These are phyloP conservation scores for Monascus ruber DNA, from an alignment of 2,329 filamentous ascomycete species.

Conservation along the genomic window DNA sequence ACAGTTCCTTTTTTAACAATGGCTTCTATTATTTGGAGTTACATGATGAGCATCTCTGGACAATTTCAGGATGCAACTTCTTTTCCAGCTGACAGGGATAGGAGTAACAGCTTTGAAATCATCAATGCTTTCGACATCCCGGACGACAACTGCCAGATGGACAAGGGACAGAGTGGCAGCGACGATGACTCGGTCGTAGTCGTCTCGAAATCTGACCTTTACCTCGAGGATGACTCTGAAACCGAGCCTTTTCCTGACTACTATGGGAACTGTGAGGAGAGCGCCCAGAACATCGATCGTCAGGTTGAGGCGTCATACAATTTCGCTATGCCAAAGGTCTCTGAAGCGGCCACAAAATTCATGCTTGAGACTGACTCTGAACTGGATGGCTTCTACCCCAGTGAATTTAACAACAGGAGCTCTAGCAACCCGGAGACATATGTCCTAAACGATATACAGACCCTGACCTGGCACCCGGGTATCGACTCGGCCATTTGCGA, in stretches of 20 bases:
- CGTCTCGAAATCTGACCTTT: slow-evolving; percentile 4
- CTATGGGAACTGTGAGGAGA: slow-evolving; percentile 7
- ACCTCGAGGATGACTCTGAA: not conserved
- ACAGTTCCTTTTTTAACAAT: too few relatives aligned
- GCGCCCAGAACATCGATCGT: slow-evolving; percentile 2
- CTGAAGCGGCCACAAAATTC: slow-evolving; percentile 6
- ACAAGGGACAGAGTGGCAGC: not conserved
- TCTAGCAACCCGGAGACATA: not conserved
- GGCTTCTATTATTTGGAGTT: too few relatives aligned
- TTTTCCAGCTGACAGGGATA: too few relatives aligned
- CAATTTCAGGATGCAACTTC: too few relatives aligned
- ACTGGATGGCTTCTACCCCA: not conserved
- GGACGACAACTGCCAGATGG: not conserved
- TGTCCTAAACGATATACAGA: slow-evolving; percentile 9
- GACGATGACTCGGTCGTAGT: not conserved
- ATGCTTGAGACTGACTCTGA: not conserved
- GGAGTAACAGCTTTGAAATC: not conserved
- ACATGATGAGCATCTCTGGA: too few relatives aligned
- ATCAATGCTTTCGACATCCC: not conserved
- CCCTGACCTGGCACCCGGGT: slow-evolving; percentile 5
- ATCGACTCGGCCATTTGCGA: slow-evolving; percentile 4
- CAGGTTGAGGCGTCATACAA: slow-evolving; percentile 12
- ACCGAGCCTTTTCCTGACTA: slow-evolving; percentile 19
- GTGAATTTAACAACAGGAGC: not conserved
- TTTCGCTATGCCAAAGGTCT: slow-evolving; percentile 11